These are phyloP conservation scores for Kentomonas sorsogonicus DNA, from an alignment of 208 protist genomes.

Conservation along the genomic window DNA sequence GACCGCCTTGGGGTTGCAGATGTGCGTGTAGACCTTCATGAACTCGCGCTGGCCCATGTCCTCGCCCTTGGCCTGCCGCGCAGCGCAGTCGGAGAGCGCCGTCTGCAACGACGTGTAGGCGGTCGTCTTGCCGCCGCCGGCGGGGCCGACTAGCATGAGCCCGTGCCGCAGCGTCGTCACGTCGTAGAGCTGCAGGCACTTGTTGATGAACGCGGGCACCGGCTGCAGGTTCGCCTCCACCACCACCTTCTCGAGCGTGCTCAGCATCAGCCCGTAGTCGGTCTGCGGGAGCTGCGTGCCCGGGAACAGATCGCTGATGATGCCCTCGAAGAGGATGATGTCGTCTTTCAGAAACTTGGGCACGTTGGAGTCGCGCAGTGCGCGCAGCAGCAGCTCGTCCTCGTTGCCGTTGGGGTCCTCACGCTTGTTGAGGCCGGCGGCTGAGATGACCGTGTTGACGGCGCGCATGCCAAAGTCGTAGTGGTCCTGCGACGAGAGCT, in stretches of 20 bases:
- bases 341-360: conserved; percentile 97
- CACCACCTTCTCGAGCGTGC: conserved; percentile 64
- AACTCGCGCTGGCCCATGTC: conserved; percentile 64
- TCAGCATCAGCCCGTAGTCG: conserved; percentile 93
- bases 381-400: conserved; percentile 92
- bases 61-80: conserved; percentile 62
- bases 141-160: conserved; percentile 96
- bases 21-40: conserved; percentile 90
- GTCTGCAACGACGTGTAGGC: conserved; percentile 83
- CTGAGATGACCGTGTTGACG: conserved; percentile 98
- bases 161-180: conserved; percentile 97
- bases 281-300: conserved; percentile 84
- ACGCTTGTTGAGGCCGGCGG: conserved; percentile 95
- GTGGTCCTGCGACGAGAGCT: conserved; percentile 97
- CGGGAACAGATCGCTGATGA: conserved; percentile 98
- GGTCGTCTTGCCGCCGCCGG: conserved; percentile 95
- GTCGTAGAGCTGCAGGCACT: conserved; percentile 98
- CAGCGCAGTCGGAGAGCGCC: conserved; percentile 71
- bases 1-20: conserved; percentile 97
- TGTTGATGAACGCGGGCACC: conserved; percentile 90
- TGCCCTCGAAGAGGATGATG: conserved; percentile 94
- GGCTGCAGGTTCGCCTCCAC: conserved; percentile 78
- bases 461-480: conserved; percentile 99
- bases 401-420: conserved; percentile 90
- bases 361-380: conserved; percentile 96